A percentile compares a stretch with the other conserved stretches of the same genome.
Conservation (phyloP, 495 filamentous ascomycete genomes). For the Trichoderma parareesei region DNA sequence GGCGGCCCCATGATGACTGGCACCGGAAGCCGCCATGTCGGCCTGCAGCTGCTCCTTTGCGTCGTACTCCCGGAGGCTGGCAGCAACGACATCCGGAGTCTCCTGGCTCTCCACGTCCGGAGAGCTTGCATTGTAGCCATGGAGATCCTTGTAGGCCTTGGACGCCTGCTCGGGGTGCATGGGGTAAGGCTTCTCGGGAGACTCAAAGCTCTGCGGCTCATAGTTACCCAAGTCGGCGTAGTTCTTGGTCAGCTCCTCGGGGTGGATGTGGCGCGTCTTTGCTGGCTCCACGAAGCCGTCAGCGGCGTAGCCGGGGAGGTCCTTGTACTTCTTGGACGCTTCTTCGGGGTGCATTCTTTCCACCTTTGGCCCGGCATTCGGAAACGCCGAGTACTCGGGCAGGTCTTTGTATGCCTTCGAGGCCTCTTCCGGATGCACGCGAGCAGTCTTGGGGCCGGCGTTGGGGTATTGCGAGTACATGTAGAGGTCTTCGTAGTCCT, state of each 20-base stretch:
- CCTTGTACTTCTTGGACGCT: constrained; percentile 11
- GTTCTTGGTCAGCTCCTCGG: constrained; percentile 16
- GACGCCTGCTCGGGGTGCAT: constrained; percentile 10
- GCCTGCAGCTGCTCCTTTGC: not conserved
- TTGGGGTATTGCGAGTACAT: not conserved
- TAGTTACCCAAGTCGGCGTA: constrained; percentile 29
- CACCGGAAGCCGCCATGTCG: not conserved
- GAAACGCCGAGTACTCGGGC: constrained; percentile 18
- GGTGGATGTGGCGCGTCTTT: constrained; percentile 9
- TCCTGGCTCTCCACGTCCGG: constrained; percentile 3
- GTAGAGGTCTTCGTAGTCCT: constrained; percentile 19
- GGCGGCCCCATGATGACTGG: not conserved
- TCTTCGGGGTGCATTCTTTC: constrained; percentile 10
- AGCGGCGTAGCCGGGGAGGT: constrained; percentile 12
- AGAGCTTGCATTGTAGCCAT: constrained; percentile 9
- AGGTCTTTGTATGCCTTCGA: constrained; percentile 18
- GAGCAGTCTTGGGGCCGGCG: constrained; percentile 9
- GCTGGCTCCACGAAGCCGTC: constrained; percentile 18
- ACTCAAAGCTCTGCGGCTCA: constrained; percentile 22
- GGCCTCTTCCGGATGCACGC: constrained; percentile 13
- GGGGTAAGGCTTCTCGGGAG: constrained; percentile 17
- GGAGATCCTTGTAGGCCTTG: constrained; percentile 13
- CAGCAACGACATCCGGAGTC: not conserved
- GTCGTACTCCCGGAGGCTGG: not conserved
- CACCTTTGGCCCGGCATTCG: not conserved